Conservation (phyloP, 2,329 filamentous ascomycete genomes). For the Aspergillus tubingensis region DNA sequence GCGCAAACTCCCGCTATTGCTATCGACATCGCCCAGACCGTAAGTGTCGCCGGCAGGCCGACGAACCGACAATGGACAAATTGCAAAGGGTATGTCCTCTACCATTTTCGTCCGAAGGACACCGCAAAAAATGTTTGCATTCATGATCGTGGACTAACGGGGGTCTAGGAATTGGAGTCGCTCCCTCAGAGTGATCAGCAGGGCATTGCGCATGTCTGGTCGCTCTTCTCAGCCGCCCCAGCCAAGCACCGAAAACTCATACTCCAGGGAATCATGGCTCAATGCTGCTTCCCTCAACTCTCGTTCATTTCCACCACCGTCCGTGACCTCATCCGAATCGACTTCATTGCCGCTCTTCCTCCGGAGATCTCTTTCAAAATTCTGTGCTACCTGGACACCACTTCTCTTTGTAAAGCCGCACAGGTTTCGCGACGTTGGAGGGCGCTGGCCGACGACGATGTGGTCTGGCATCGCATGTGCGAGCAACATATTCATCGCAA, state of each 20-base stretch:
- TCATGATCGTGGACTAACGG: constrained; percentile 5
- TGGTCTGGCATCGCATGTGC: constrained; percentile 98
- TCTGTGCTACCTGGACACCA: constrained; percentile 87
- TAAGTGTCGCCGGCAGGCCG: constrained; percentile 87
- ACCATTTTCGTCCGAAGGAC: not conserved
- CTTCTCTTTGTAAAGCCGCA: constrained; percentile 90
- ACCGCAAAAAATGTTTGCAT: not conserved
- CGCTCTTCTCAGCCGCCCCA: constrained; percentile 91
- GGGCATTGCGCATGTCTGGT: constrained; percentile 96
- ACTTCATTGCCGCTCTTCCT: constrained; percentile 87
- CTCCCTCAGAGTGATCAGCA: constrained; percentile 85
- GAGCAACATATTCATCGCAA: constrained; percentile 94
- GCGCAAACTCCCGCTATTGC: constrained; percentile 81
- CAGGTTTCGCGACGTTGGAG: constrained; percentile 91
- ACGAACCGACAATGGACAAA: constrained; percentile 94
- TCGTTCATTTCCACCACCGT: constrained; percentile 90
- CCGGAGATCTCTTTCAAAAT: constrained; percentile 92
- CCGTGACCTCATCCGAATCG: constrained; percentile 93
- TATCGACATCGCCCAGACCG: constrained; percentile 93
- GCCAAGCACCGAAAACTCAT: constrained; percentile 93
- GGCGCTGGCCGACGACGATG: constrained; percentile 89
- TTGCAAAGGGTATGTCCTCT: constrained; percentile 71
- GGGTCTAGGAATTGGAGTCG: constrained; percentile 72
- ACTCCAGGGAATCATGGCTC: constrained; percentile 91
- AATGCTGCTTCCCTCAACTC: constrained; percentile 96